Base-by-base conservation (phyloP, 2,329 filamentous ascomycete species). In the Nothophaeocryptopus gaeumannii region DNA sequence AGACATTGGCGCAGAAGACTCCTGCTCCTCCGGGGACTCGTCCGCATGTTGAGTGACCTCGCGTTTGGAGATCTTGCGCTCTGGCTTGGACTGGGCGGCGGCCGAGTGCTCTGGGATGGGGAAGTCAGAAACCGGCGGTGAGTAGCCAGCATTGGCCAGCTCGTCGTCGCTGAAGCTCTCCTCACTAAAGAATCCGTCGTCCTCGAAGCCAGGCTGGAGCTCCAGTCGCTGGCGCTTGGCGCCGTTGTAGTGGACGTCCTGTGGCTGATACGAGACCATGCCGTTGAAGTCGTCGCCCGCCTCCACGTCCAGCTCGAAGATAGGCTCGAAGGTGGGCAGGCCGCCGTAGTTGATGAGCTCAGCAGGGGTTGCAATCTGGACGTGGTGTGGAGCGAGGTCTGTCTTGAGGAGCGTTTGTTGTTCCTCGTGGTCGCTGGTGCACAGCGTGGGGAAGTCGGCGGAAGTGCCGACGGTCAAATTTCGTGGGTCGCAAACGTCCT, bases 221-320 rank as follows among this genome's bases (percentile, higher is more conserved):
- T 87, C 62, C 73, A 92, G 74, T 72, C 88, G 71, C 78, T 91
- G 79, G 59, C 91, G 83, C 75, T 89, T 89, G 65, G 73, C 79
- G 48, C 78, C 77, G 52, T 80, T 67, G 68, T 80, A 85, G 59
- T 79, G 74, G 64, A 80, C 81, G 10, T 80, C 73, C 69, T 85
- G 83, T 41, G 78, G 73, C 34, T 75, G 72, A 58, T 90, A 85
- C 64, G 88, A 83, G 57, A 89, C 84, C 8, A 95, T 79, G 47
- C 81, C 80, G 67, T 82, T 85, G 63, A 95, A 89, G 67, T 93
- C 89, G 78, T 95, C 89, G 20, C 4, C 20, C 20, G 20, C 20
- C 63, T 96, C 91, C 1, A 88, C 90, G 68, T 96, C 91, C 49
- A 96, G 79, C 63, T 95, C 90, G 16, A 91, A 93, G 59, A 95